Conservation (phyloP, 139 green algal genomes). For the Coelastrella sp. region DNA sequence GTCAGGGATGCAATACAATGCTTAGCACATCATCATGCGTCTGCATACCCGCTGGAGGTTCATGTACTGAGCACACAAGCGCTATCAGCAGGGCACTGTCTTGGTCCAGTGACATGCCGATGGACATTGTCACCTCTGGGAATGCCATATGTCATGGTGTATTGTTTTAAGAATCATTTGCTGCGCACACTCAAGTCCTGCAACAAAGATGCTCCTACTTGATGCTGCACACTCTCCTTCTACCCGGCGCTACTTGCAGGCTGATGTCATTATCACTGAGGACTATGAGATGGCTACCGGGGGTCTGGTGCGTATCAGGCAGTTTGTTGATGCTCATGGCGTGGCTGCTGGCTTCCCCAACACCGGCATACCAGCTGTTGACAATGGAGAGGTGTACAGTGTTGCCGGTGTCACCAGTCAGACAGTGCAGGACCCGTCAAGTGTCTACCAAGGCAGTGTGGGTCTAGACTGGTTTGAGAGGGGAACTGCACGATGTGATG, state of each 20-base stretch:
- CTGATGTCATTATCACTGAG: constrained; percentile 35
- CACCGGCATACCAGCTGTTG: not conserved
- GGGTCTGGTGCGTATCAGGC: not conserved
- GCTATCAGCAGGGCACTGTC: too few relatives aligned
- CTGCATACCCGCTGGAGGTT: too few relatives aligned
- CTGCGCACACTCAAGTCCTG: too few relatives aligned
- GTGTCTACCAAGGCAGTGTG: not conserved
- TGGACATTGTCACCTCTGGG: too few relatives aligned
- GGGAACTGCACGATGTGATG: not conserved
- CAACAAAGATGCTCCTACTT: too few relatives aligned
- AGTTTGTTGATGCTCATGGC: not conserved
- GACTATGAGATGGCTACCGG: not conserved
- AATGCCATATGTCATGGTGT: too few relatives aligned
- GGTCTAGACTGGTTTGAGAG: constrained; percentile 41
- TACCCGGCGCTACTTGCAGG: not conserved
- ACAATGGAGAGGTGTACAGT: constrained; percentile 34
- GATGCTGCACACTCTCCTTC: too few relatives aligned
- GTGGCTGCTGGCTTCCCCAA: not conserved
- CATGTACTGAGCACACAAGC: too few relatives aligned
- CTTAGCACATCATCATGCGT: too few relatives aligned
- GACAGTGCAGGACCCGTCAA: not conserved
- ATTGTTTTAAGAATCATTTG: too few relatives aligned
- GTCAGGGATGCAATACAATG: too few relatives aligned
- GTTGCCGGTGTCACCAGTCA: not conserved
- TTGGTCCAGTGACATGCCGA: too few relatives aligned